These are phyloP conservation scores for Saturnispora sekii DNA, from an alignment of 805 yeast species.

Conservation along the genomic window DNA sequence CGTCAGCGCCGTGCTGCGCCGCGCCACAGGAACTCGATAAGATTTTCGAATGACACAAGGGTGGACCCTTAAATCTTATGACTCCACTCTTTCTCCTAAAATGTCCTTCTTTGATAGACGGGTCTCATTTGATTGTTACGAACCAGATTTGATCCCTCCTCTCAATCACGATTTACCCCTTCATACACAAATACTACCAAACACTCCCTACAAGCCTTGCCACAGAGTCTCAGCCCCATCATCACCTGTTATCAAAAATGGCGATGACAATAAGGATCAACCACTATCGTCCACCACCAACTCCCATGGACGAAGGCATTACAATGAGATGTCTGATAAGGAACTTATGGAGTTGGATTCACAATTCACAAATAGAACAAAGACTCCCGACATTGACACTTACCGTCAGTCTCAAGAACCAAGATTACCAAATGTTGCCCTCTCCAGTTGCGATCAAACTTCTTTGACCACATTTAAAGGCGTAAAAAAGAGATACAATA, in stretches of 20 bases:
- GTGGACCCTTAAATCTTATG: not conserved
- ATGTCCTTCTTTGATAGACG: conserved; percentile 5
- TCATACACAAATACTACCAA: conserved; percentile 2
- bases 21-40: no score
- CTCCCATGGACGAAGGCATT: conserved; percentile 32
- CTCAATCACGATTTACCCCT: not conserved
- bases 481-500: conserved; percentile 8
- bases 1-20: no score
- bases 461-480: conserved; percentile 5
- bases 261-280: not conserved
- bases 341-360: conserved; percentile 47
- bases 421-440: conserved; percentile 11
- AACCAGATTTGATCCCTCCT: conserved; percentile 4
- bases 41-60: no score
- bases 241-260: conserved; percentile 5
- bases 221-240: conserved; percentile 2
- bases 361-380: conserved; percentile 33
- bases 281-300: conserved; percentile 9
- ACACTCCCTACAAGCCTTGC: conserved; percentile 3
- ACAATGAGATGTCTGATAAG: conserved; percentile 43
- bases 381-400: conserved; percentile 28
- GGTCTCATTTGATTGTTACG: conserved; percentile 8
- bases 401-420: conserved; percentile 11
- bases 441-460: conserved; percentile 11
- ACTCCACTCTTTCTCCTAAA: not conserved